Conservation (phyloP, 805 yeast genomes). For the Saccharomycopsis amapae region DNA sequence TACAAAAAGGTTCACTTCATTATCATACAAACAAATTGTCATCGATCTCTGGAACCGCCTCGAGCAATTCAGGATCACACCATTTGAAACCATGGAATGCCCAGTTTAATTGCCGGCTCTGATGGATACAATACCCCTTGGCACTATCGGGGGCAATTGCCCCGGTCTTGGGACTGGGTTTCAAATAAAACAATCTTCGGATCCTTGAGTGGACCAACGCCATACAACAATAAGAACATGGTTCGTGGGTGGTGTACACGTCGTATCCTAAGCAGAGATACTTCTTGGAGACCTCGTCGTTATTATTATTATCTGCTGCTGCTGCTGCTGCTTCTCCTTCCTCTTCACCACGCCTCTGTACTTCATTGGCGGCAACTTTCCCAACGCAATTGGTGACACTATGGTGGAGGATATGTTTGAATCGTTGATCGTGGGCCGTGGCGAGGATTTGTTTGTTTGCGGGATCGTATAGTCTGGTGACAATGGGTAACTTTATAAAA, state of each 20-base stretch:
- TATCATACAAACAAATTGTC: not conserved
- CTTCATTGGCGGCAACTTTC: conserved; percentile 52
- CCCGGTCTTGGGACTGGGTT: conserved; percentile 44
- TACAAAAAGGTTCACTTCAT: too few species aligned
- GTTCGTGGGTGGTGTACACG: conserved; percentile 89
- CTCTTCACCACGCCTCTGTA: conserved; percentile 16
- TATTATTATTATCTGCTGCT: too few species aligned
- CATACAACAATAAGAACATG: conserved; percentile 96
- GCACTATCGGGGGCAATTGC: conserved; percentile 52
- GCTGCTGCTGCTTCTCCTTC: conserved; percentile 15
- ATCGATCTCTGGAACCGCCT: conserved; percentile 2
- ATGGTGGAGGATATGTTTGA: conserved; percentile 54
- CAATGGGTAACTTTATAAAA: conserved; percentile 36
- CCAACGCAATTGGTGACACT: conserved; percentile 68
- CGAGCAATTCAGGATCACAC: conserved; percentile 25
- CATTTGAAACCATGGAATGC: conserved; percentile 78
- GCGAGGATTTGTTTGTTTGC: conserved; percentile 34
- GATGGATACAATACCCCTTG: conserved; percentile 66
- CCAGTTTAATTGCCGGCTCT: conserved; percentile 73
- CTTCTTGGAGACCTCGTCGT: conserved; percentile 2
- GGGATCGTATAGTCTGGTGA: conserved; percentile 61
- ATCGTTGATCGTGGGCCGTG: conserved; percentile 35
- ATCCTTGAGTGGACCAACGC: conserved; percentile 89
- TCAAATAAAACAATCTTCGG: conserved; percentile 55
- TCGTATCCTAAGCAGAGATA: conserved; percentile 74